Base-by-base conservation (phyloP, 257 asterid genomes). In the Solanum medicagineum region DNA sequence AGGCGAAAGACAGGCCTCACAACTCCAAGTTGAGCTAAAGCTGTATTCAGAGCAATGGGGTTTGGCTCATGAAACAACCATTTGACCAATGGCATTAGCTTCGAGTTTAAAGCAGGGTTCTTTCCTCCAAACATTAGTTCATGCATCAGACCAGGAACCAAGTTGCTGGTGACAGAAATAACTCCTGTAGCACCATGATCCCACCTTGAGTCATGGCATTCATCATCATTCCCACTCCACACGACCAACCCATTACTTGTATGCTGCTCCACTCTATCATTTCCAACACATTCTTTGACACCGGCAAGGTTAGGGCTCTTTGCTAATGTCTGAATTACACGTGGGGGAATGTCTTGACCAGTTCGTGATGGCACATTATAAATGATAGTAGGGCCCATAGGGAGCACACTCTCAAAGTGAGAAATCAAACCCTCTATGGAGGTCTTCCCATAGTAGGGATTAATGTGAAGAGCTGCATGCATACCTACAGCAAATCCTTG, bases 401-500 rank as follows among this genome's bases (percentile, higher is more conserved):
- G 95, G 79, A 95, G 97, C 80, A 95, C 97, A 0, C 89, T 88
- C 5, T 93, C 85, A 47, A 95, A 95, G 86, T 94, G 99, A 86
- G 93, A 89, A 84, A 94, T 86, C 90, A 95, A 71, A 32, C 98
- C 99, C 51, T 93, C 93, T 26, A 90, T 49, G 69, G 98, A 95
- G 77, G 99, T 94, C 83, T 94, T 94, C 24, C 99, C 99, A 11
- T 95, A 94, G 87, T 95, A 95, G 77, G 99, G 99, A 86, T 93
- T 95, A 40, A 95, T 94, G 83, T 94, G 98, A 75, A 95, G 98
- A 51, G 98, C 98, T 6, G 94, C 98, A 29, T 92, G 97, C 99
- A 95, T 95, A 85, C 99, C 99, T 29, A 95, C 98, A 8, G 95
- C 98, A 87, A 94, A 95, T 60, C 99, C 99, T 68, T 94, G 99